Conservation (phyloP, 768 basidiomycete species). For the Russula foetens region DNA sequence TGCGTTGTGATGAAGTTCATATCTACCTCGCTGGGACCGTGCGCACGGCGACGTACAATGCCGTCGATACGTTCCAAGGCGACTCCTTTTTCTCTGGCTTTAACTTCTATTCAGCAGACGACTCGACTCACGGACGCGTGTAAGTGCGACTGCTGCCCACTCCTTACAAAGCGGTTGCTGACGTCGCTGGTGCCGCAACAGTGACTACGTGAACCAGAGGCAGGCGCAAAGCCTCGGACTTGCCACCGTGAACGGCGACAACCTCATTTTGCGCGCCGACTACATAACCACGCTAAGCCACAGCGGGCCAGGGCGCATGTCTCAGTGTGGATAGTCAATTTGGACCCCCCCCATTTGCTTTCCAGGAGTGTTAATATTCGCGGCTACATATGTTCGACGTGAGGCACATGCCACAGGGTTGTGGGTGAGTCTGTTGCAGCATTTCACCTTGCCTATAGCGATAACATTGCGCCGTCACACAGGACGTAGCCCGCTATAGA, state of each 20-base stretch:
- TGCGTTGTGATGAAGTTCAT: neutral
- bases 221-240: slow-evolving; percentile 49
- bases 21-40: slow-evolving; percentile 28
- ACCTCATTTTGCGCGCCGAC: slow-evolving; percentile 52
- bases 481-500: slow-evolving; percentile 51
- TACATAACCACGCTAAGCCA: slow-evolving; percentile 37
- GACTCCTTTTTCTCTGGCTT: slow-evolving; percentile 45
- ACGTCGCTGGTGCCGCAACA: slow-evolving; percentile 7
- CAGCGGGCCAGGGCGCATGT: slow-evolving; percentile 45
- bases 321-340: slow-evolving; percentile 36
- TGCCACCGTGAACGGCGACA: slow-evolving; percentile 44
- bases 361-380: too few species aligned
- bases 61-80: slow-evolving; percentile 39
- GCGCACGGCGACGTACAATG: slow-evolving; percentile 39
- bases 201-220: slow-evolving; percentile 37
- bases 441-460: neutral
- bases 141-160: slow-evolving; percentile 25
- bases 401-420: slow-evolving; percentile 54
- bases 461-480: neutral
- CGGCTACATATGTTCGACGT: slow-evolving; percentile 34
- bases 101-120: slow-evolving; percentile 38
- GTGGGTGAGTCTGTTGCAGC: slow-evolving; percentile 34
- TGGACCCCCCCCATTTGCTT: too few species aligned
- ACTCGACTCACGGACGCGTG: slow-evolving; percentile 66
- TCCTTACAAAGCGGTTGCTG: neutral